These are phyloP conservation scores for Leccinum arenicola DNA, from an alignment of 768 basidiomycete genomes.

Conservation along the genomic window DNA sequence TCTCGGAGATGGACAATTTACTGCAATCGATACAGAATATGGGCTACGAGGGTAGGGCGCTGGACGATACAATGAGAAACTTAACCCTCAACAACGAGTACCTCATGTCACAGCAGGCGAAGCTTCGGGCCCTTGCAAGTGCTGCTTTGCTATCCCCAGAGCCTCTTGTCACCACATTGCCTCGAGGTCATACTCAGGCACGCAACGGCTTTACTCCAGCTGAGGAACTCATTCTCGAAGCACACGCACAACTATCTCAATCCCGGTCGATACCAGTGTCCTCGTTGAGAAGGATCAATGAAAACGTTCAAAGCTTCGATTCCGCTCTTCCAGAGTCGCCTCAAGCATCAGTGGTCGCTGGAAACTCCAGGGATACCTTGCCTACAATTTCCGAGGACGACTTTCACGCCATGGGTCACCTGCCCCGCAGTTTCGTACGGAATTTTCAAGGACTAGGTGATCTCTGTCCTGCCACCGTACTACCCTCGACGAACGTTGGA, in stretches of 20 bases:
- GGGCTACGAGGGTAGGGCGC: conserved; percentile 15
- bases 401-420: conserved; percentile 29
- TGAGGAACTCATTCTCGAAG: conserved; percentile 66
- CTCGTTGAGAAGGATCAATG: conserved; percentile 7
- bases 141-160: conserved; percentile 13
- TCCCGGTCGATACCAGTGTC: conserved; percentile 3
- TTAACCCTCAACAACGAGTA: conserved; percentile 18
- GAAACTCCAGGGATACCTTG: conserved; percentile 20
- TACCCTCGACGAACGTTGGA: background rate
- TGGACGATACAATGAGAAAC: conserved; percentile 13
- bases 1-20: conserved; percentile 39
- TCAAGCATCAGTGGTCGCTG: conserved; percentile 1
- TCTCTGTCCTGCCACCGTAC: background rate
- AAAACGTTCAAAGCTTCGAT: conserved; percentile 8
- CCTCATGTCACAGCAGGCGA: conserved; percentile 17
- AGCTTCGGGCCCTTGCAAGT: conserved; percentile 24
- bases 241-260: conserved; percentile 29
- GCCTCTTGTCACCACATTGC: conserved; percentile 4
- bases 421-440: conserved; percentile 4
- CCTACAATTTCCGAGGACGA: conserved; percentile 36
- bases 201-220: conserved; percentile 63
- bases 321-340: background rate
- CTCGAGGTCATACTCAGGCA: conserved; percentile 34
- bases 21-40: conserved; percentile 35
- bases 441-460: conserved; percentile 2